A percentile compares a stretch with the other conserved stretches of the same genome.
phyloP scores from a whole-genome alignment of 2,329 filamentous ascomycete genomes.

The Calcarisporium arbuscula region DNA sequence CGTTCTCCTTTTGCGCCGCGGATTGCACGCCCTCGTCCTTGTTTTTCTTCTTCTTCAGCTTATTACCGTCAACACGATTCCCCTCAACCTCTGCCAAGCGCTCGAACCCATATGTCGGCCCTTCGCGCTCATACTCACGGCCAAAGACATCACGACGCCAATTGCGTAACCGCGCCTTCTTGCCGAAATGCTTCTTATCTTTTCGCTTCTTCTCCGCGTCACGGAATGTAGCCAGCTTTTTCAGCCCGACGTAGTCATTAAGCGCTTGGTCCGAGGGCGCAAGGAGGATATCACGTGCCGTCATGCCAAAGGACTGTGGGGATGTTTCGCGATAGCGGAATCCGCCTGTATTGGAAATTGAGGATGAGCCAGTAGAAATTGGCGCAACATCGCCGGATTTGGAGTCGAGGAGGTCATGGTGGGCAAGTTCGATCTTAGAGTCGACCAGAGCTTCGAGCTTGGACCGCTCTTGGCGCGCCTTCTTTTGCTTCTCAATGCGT shows the following conservation, averaged over 20 bases:
- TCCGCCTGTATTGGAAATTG: constrained; percentile 19
- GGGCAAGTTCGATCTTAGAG: constrained; percentile 67
- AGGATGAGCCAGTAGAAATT: too few species aligned
- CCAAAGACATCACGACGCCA: constrained; percentile 69
- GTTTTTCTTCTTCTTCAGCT: constrained; percentile 3
- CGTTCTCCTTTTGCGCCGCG: constrained; percentile 19
- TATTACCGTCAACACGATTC: too few species aligned
- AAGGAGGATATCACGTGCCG: constrained; percentile 78
- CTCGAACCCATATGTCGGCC: constrained; percentile 54
- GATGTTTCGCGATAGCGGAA: constrained; percentile 97
- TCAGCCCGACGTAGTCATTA: constrained; percentile 87
- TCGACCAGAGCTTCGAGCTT: constrained; percentile 85
- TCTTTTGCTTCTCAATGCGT: constrained; percentile 54
- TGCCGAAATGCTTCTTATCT: constrained; percentile 82
- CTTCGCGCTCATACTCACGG: constrained; percentile 47
- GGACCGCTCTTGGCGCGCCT: constrained; percentile 72
- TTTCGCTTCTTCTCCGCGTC: constrained; percentile 83
- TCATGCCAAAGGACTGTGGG: constrained; percentile 83
- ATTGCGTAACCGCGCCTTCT: constrained; percentile 84
- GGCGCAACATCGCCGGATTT: too few species aligned
- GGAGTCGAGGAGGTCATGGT: constrained; percentile 52
- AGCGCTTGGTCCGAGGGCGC: constrained; percentile 80
- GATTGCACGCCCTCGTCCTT: neutral
- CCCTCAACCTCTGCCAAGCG: constrained; percentile 23
- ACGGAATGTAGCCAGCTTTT: constrained; percentile 88